Evolutionary conservation across 768 basidiomycete genomes (phyloP).

Genomic region (Daedaleopsis nitida): DNA sequence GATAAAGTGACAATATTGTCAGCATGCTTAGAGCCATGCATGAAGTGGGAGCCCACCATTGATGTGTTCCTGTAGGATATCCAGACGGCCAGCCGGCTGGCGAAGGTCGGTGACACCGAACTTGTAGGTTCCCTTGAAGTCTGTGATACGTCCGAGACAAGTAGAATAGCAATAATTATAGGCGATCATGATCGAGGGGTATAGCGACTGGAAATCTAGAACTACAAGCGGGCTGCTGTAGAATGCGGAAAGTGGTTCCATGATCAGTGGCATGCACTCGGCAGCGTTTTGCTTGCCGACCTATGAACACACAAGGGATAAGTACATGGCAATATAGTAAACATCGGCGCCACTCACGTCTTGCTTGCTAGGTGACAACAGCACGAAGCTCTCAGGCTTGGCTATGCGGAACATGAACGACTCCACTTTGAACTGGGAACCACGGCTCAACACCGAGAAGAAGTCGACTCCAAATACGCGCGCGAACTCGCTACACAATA

Average conservation of each 20-base stretch:
- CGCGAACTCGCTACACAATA: slow-evolving; percentile 79
- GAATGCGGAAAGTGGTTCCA: slow-evolving; percentile 92
- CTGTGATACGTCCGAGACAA: slow-evolving; percentile 84
- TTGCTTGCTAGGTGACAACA: slow-evolving; percentile 85
- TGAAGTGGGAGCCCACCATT: slow-evolving; percentile 50
- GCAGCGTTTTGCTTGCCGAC: slow-evolving; percentile 96
- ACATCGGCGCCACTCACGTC: slow-evolving; percentile 56
- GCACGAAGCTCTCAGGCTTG: slow-evolving; percentile 91
- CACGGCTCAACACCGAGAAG: slow-evolving; percentile 90
- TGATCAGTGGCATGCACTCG: slow-evolving; percentile 92
- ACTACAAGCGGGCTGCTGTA: slow-evolving; percentile 93
- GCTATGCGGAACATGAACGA: slow-evolving; percentile 98
- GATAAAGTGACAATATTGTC: not conserved
- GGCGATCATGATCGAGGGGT: slow-evolving; percentile 98
- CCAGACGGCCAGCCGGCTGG: slow-evolving; percentile 65
- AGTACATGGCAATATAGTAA: not conserved
- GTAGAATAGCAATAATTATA: slow-evolving; percentile 99
- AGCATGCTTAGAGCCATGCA: not conserved
- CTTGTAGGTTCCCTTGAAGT: slow-evolving; percentile 88
- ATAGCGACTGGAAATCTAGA: slow-evolving; percentile 94
- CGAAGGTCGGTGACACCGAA: slow-evolving; percentile 82
- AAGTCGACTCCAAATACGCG: slow-evolving; percentile 98
- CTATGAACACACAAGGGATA: slow-evolving; percentile 43
- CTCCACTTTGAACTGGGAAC: slow-evolving; percentile 98
- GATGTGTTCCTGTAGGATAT: slow-evolving; percentile 73